These are phyloP conservation scores for Heliosperma pusillum DNA, from an alignment of 148 eudicot genomes.

Conservation along the genomic window DNA sequence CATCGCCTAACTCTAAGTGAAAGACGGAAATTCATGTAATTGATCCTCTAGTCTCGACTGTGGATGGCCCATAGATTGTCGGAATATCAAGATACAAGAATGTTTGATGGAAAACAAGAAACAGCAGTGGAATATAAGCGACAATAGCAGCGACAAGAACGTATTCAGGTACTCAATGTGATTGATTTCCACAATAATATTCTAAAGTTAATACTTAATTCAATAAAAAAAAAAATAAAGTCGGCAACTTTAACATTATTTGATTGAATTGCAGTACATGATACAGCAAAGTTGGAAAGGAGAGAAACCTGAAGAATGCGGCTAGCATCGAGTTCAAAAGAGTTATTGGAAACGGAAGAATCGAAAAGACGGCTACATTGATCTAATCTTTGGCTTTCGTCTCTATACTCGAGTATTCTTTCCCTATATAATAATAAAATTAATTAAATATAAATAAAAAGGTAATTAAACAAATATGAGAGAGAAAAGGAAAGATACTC, in stretches of 20 bases:
- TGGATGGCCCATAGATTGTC: too few species aligned
- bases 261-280: neutral
- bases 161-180: neutral
- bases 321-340: constrained; percentile 77
- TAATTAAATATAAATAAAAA: neutral
- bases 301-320: constrained; percentile 64
- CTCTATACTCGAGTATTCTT: constrained; percentile 78
- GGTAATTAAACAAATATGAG: neutral
- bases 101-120: neutral
- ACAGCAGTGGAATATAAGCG: too few species aligned
- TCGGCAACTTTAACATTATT: neutral
- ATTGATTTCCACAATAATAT: neutral
- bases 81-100: neutral
- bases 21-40: too few species aligned
- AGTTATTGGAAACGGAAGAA: constrained; percentile 65
- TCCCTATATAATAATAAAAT: constrained; percentile 43
- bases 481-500: constrained; percentile 43
- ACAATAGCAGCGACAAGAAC: neutral
- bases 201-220: neutral
- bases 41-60: too few species aligned
- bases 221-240: neutral
- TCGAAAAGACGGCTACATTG: constrained; percentile 90
- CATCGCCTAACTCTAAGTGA: neutral
- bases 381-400: constrained; percentile 82
- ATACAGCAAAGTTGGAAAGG: neutral